Evolutionary conservation across 257 asterid species (phyloP).

Genomic region (Forsythia suspensa): DNA sequence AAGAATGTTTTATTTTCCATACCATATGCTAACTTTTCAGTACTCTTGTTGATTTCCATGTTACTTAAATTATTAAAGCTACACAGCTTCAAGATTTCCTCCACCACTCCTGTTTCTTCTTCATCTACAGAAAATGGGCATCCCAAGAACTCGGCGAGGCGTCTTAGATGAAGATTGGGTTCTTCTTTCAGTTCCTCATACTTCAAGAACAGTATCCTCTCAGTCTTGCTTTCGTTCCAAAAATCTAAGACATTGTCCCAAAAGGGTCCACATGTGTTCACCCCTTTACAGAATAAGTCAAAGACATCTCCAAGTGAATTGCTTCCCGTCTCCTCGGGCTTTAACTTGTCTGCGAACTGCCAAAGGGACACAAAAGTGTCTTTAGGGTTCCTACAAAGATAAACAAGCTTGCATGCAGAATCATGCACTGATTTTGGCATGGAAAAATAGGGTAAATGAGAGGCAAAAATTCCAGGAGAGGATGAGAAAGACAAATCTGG

Average conservation of each 20-base stretch:
- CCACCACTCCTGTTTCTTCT: slow-evolving; percentile 38
- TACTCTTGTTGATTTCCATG: slow-evolving; percentile 31
- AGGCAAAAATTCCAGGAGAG: slow-evolving; percentile 36
- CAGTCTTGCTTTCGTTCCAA: slow-evolving; percentile 14
- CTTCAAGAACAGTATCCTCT: slow-evolving; percentile 35
- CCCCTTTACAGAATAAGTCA: slow-evolving; percentile 42
- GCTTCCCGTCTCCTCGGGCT: slow-evolving; percentile 10
- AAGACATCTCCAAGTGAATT: slow-evolving; percentile 31
- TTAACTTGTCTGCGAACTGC: slow-evolving; percentile 47
- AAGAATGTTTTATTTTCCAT: slow-evolving; percentile 44
- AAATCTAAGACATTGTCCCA: slow-evolving; percentile 60
- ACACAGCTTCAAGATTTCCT: slow-evolving; percentile 36
- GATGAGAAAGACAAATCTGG: slow-evolving; percentile 26
- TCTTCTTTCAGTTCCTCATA: slow-evolving; percentile 43
- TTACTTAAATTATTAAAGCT: slow-evolving; percentile 38
- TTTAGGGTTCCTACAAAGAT: slow-evolving; percentile 51
- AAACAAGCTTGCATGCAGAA: slow-evolving; percentile 41
- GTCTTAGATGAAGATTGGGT: slow-evolving; percentile 24
- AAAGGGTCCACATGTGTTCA: slow-evolving; percentile 44
- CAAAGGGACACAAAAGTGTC: slow-evolving; percentile 52
- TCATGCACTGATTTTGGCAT: slow-evolving; percentile 30
- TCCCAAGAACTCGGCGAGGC: slow-evolving; percentile 41
- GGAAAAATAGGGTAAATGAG: slow-evolving; percentile 36
- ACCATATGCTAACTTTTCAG: slow-evolving; percentile 30
- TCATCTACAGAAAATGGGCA: slow-evolving; percentile 38